Conservation (phyloP, 768 basidiomycete genomes). For the Boletus sensibilis region DNA sequence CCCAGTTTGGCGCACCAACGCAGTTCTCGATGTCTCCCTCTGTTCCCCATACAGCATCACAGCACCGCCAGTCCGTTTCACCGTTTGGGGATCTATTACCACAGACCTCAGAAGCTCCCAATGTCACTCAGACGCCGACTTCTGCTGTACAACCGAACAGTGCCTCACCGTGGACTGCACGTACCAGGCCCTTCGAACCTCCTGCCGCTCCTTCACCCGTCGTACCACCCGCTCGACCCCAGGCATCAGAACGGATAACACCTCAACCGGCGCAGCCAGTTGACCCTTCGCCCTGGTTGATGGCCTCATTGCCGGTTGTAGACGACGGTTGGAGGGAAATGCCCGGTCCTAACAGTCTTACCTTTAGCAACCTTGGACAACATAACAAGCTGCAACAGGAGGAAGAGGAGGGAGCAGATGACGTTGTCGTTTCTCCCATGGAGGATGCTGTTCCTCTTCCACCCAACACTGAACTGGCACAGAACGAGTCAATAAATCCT, state of each 20-base stretch:
- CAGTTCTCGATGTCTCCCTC: constrained; percentile 24
- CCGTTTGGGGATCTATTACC: constrained; percentile 24
- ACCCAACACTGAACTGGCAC: constrained; percentile 10
- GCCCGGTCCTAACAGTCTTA: constrained; percentile 49
- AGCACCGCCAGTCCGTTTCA: constrained; percentile 23
- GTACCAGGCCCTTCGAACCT: constrained; percentile 18
- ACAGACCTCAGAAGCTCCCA: constrained; percentile 17
- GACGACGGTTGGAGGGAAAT: constrained; percentile 49
- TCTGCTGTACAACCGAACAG: constrained; percentile 25
- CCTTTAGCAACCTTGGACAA: constrained; percentile 57
- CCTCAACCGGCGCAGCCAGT: constrained; percentile 20
- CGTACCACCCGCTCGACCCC: constrained; percentile 21
- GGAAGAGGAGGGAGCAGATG: constrained; percentile 24
- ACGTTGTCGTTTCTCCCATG: constrained; percentile 17
- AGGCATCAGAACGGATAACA: constrained; percentile 39
- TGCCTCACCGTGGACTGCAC: constrained; percentile 25
- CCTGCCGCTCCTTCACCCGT: constrained; percentile 21
- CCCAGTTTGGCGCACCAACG: constrained; percentile 20
- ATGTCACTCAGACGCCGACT: constrained; percentile 18
- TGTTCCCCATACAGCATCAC: constrained; percentile 17
- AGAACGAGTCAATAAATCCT: constrained; percentile 16
- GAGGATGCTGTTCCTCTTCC: constrained; percentile 18
- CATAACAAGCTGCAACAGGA: constrained; percentile 54
- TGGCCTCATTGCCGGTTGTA: constrained; percentile 44
- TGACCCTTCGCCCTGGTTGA: constrained; percentile 58